A percentile compares a stretch with the other conserved stretches of the same genome.
Conservation (phyloP, 169 alveolate genomes). For the Perkinsus chesapeaki region DNA sequence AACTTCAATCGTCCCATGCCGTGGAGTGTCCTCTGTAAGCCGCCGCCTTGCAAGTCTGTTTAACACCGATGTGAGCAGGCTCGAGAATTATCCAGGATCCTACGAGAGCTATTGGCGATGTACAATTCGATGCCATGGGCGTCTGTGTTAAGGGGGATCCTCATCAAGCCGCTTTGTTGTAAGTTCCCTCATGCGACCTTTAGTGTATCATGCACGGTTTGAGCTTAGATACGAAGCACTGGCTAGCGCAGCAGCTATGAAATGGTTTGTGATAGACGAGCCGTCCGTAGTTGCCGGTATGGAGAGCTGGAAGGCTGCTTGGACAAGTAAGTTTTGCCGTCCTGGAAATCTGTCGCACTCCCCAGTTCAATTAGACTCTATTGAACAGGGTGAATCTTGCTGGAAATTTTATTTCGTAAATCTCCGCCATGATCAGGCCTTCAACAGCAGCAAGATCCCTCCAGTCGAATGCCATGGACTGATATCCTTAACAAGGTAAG, state of each 20-base stretch:
- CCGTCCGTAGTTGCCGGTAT: neutral
- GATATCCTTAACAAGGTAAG: neutral
- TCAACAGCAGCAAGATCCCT: neutral
- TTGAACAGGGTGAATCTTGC: neutral
- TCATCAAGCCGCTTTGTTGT: neutral
- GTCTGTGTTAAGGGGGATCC: neutral
- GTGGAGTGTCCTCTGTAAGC: neutral
- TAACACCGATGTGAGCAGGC: neutral
- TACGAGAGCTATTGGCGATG: neutral
- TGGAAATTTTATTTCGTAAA: neutral
- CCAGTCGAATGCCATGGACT: neutral
- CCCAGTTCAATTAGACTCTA: too few species aligned
- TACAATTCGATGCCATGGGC: neutral
- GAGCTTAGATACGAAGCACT: neutral
- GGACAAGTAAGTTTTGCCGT: neutral
- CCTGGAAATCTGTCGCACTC: too few species aligned
- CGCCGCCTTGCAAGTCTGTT: neutral
- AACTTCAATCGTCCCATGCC: neutral
- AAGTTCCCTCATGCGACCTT: neutral
- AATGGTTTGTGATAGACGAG: neutral
- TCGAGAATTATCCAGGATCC: neutral
- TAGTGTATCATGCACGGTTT: neutral
- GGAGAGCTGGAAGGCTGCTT: neutral
- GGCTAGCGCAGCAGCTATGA: neutral
- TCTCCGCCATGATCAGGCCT: neutral